Conservation (phyloP, 140 eudicot species). For the Cichorium intybus region DNA sequence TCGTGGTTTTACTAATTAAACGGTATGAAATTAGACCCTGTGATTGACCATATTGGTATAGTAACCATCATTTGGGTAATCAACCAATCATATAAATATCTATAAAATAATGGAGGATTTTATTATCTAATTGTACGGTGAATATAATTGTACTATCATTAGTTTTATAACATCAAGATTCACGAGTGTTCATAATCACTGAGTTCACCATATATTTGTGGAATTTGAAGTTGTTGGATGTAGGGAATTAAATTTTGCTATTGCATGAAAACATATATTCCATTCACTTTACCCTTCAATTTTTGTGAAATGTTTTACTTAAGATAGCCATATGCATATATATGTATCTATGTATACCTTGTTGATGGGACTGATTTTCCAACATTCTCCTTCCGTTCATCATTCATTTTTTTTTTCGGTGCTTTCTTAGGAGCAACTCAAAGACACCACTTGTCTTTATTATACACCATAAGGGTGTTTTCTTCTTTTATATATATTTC, state of each 20-base stretch:
- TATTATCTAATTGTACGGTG: neutral
- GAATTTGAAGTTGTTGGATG: conserved; percentile 29
- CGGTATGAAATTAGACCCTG: neutral
- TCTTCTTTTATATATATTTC: conserved; percentile 8
- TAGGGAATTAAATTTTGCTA: too few relatives aligned
- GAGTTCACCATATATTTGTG: conserved; percentile 25
- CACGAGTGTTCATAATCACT: neutral
- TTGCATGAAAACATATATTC: too few relatives aligned
- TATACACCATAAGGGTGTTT: conserved; percentile 15
- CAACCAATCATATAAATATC: neutral
- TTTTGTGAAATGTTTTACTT: conserved; percentile 25
- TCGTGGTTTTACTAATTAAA: neutral
- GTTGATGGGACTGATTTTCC: conserved; percentile 38
- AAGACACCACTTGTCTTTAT: conserved; percentile 28
- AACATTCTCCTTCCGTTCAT: conserved; percentile 43
- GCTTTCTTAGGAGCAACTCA: conserved; percentile 35
- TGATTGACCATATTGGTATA: too few relatives aligned
- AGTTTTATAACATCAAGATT: neutral
- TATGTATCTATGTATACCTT: conserved; percentile 20
- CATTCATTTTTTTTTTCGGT: conserved; percentile 32
- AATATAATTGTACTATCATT: neutral
- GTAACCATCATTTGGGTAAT: too few relatives aligned
- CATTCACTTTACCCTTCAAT: too few relatives aligned
- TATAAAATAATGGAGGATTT: too few relatives aligned
- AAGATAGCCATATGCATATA: conserved; percentile 31